A percentile compares a stretch with the other conserved stretches of the same genome.
Conservation (phyloP, 768 basidiomycete genomes). For the Artomyces pyxidatus region DNA sequence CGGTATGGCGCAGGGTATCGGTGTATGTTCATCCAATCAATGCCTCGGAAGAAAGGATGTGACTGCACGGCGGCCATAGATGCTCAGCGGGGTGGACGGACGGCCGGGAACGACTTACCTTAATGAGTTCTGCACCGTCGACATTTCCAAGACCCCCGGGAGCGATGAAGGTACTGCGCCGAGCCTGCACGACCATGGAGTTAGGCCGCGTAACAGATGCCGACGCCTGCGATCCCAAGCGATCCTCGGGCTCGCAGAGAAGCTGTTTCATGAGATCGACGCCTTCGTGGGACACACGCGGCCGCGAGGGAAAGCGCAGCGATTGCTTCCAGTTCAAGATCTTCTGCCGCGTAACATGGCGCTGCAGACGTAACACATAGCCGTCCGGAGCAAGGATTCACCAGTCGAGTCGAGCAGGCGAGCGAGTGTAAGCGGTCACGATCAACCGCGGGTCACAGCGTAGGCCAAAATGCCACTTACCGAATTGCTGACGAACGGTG, state of each 20-base stretch:
- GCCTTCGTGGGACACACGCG: constrained; percentile 80
- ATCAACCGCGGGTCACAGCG: background rate
- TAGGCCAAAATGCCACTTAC: constrained; percentile 34
- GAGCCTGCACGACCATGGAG: constrained; percentile 64
- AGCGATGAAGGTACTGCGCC: constrained; percentile 66
- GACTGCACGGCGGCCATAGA: constrained; percentile 33
- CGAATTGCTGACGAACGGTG: constrained; percentile 92
- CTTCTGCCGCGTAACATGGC: constrained; percentile 93
- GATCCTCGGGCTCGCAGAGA: constrained; percentile 93
- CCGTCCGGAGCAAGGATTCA: constrained; percentile 4
- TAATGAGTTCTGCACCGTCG: constrained; percentile 89
- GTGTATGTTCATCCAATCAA: constrained; percentile 88
- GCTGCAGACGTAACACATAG: constrained; percentile 33
- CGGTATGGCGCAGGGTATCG: constrained; percentile 79
- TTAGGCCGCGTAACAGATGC: constrained; percentile 68
- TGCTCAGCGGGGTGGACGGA: no score
- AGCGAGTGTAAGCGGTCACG: background rate
- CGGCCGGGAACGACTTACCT: constrained; percentile 37
- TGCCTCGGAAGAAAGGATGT: constrained; percentile 86
- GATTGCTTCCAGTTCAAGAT: constrained; percentile 93
- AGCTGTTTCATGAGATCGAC: constrained; percentile 82
- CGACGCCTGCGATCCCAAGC: constrained; percentile 70
- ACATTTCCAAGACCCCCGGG: constrained; percentile 40
- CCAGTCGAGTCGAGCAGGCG: background rate
- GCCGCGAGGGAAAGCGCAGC: constrained; percentile 79